These are phyloP conservation scores for Flaveria sonorensis DNA, from an alignment of 129 eudicot genomes.

Conservation along the genomic window DNA sequence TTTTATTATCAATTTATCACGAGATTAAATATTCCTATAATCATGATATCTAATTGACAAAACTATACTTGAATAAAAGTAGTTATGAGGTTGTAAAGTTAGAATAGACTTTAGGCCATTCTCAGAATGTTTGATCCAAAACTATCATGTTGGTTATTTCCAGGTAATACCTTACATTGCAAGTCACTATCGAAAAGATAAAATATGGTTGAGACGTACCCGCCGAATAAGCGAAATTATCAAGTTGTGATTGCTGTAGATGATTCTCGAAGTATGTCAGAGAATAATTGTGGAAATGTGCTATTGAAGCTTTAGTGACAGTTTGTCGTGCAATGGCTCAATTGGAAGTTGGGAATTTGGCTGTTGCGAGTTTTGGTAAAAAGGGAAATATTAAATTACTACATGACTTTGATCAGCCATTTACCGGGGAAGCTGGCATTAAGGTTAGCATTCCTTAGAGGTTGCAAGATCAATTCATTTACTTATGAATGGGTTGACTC, in stretches of 20 bases:
- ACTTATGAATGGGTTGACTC: neutral
- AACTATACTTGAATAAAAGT: neutral
- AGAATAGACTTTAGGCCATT: neutral
- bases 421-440: slow-evolving; percentile 80
- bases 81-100: neutral
- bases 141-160: slow-evolving; percentile 8
- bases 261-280: slow-evolving; percentile 98
- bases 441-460: slow-evolving; percentile 51
- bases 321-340: slow-evolving; percentile 99
- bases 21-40: neutral
- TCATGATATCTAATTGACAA: neutral
- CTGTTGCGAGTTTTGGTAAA: slow-evolving; percentile 90
- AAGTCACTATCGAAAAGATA: slow-evolving; percentile 88
- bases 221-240: slow-evolving; percentile 89
- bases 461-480: neutral
- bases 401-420: slow-evolving; percentile 87
- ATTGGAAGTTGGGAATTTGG: slow-evolving; percentile 84
- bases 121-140: neutral
- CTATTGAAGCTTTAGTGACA: slow-evolving; percentile 92
- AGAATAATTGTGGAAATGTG: slow-evolving; percentile 77
- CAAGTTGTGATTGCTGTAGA: slow-evolving; percentile 94
- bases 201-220: slow-evolving; percentile 95
- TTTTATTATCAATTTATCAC: neutral
- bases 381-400: slow-evolving; percentile 77
- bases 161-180: slow-evolving; percentile 95